Evolutionary conservation across 768 basidiomycete genomes (phyloP).

Genomic region (Exsudoporus frostii): DNA sequence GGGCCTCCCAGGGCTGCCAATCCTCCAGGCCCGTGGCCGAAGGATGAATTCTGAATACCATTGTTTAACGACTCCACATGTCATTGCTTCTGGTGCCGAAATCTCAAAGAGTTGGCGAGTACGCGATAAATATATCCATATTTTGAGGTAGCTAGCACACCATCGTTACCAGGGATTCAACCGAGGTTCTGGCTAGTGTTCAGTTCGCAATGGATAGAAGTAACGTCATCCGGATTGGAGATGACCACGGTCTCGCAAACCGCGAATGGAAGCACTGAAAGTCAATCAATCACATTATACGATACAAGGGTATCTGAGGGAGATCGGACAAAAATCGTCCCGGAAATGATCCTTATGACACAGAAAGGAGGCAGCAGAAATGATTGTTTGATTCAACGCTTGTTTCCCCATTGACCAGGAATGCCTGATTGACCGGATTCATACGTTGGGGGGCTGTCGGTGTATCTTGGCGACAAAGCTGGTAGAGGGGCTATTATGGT

Average conservation of each 20-base stretch:
- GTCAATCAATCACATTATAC: constrained; percentile 3
- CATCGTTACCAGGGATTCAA: too few species aligned
- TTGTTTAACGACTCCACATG: not conserved
- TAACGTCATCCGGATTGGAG: not conserved
- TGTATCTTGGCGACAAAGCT: constrained; percentile 20
- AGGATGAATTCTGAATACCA: constrained; percentile 21
- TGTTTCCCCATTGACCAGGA: constrained; percentile 55
- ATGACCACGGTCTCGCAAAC: not conserved
- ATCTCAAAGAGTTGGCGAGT: not conserved
- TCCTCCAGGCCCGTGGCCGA: constrained; percentile 8
- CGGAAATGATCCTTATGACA: constrained; percentile 18
- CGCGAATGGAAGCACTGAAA: not conserved
- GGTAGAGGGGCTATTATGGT: constrained; percentile 24
- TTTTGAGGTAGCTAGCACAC: not conserved
- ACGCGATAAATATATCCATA: not conserved
- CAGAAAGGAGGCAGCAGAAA: not conserved
- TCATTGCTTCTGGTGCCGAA: not conserved
- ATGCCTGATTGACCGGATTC: constrained; percentile 50
- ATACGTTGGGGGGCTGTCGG: constrained; percentile 66
- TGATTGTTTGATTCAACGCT: constrained; percentile 13
- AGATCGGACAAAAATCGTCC: constrained; percentile 11
- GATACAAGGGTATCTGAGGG: constrained; percentile 25
- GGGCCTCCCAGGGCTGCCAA: constrained; percentile 21
- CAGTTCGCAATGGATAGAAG: not conserved
- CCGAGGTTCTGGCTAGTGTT: constrained; percentile 23